Evolutionary conservation across 805 yeast species (phyloP), one percentile per base, ranked within the genome.

Genomic region (Barnettozyma vustinii): DNA sequence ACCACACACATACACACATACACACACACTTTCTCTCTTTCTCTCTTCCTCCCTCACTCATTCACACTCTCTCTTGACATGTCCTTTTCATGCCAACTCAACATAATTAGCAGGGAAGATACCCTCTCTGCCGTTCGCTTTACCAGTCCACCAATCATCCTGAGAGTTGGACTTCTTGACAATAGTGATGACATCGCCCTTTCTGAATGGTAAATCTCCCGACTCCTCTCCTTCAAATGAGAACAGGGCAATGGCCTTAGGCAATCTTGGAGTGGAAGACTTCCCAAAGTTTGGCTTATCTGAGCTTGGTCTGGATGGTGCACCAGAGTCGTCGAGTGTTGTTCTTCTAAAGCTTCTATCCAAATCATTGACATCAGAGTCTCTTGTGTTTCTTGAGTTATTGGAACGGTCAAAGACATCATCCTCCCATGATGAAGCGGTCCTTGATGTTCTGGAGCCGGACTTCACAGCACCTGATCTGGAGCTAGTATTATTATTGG

Each of bases 141-240:
- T 81, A 25, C 99, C 99, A 0, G 97, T 89, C 99, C 99, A 94
- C 99, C 99, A 94, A 65, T 94, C 98, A 65, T 94, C 96, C 44
- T 82, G 80, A 13, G 96, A 84, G 9, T 86, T 91, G 9, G 94
- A 82, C 67, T 87, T 88, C 66, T 90, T 88, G 48, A 87, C 71
- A 56, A 94, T 86, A 40, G 88, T 84, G 57, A 94, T 87, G 15
- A 87, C 85, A 66, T 94, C 99, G 48, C 99, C 99, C 72, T 94
- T 94, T 56, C 80, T 83, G 75, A 94, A 94, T 5, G 96, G 79
- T 60, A 94, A 74, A 66, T 94, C 99, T 6, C 97, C 97, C n/a
- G 76, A 64, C 69, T 92, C 95, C 66, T 91, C 96, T 25, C 97
- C 98, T 45, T 83, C 85, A 66, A 94, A 92, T 2, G 90, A 76